Evolutionary conservation across 345 rosid genomes (phyloP), one percentile per base, ranked within the genome.

Genomic region (Lepidium didymum): DNA sequence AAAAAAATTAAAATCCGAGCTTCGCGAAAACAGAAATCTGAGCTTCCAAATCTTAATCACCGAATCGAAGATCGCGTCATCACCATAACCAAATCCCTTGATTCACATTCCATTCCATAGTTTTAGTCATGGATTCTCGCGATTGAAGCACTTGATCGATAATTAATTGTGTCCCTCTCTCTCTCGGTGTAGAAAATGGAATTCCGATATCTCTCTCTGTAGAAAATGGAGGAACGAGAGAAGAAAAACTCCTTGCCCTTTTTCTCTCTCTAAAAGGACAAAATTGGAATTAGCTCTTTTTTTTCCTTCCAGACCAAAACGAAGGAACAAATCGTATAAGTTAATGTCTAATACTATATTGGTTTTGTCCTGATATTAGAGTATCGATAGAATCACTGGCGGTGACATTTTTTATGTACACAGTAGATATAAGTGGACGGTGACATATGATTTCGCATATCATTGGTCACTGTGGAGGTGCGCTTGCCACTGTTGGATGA

Each of bases 61-160:
- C 38, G 61, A 76, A 79, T 61, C 79, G 62, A 79, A 75, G 84
- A 81, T 81, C 81, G 78, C 75, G 29, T 69, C 78, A 50, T 66
- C 65, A 62, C 60, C 59, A 66, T 65, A 23, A 41, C 34, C 38
- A 51, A 65, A 53, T 42, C 67, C 25, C 3, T 59, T 40, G 75
- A 76, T 76, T 76, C 68, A 71, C 80, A 70, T 76, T 71, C 76
- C 80, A 71, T 31, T 76, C 45, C 59, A 52, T 49, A 35, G 75
- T 45, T 60, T 61, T 43, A 34, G 56, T 37, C 62, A 75, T 59
- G 35, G 72, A 57, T 63, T 56, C 19, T 55, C 36, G 36, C 53
- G 68, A 70, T 76, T 45, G 53, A 50, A 58, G 10, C 63, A 71
- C 68, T 76, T 76, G 80, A 71, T 76, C 74, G 69, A 31, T 75